phyloP scores from a whole-genome alignment of 345 rosid species.

The Anacardium occidentale region DNA sequence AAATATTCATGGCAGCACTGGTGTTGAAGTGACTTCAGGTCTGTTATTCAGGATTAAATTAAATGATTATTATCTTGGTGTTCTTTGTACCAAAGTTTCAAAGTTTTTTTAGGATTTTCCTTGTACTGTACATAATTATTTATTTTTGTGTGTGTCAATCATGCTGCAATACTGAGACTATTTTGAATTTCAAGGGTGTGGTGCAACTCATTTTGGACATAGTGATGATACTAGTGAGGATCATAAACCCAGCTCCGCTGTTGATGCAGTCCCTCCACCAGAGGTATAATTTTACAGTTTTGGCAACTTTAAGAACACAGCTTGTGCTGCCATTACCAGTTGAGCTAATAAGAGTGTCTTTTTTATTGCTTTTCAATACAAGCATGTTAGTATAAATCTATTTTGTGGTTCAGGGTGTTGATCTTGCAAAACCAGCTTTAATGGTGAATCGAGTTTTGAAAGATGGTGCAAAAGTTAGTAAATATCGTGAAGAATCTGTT shows the following conservation, averaged over 20 bases:
- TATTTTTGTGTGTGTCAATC: not conserved
- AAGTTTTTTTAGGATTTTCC: constrained; percentile 12
- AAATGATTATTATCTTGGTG: not conserved
- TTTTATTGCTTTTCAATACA: not conserved
- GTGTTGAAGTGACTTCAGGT: constrained; percentile 49
- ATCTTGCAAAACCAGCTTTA: constrained; percentile 35
- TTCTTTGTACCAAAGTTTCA: constrained; percentile 11
- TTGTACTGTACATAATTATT: not conserved
- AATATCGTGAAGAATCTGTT: constrained; percentile 41
- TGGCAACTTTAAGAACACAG: not conserved
- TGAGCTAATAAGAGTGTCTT: not conserved
- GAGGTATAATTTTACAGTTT: constrained; percentile 48
- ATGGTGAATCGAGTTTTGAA: constrained; percentile 35
- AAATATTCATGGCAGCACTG: constrained; percentile 39
- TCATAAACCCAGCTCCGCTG: constrained; percentile 30
- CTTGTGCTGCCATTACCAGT: not conserved
- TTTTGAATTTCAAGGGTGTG: constrained; percentile 44
- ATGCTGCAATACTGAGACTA: constrained; percentile 14
- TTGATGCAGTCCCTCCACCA: constrained; percentile 36
- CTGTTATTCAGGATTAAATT: constrained; percentile 20
- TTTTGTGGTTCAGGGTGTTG: constrained; percentile 43
- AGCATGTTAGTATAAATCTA: constrained; percentile 7
- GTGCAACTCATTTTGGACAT: constrained; percentile 36
- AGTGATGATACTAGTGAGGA: constrained; percentile 35
- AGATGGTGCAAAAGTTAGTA: constrained; percentile 37